A percentile compares a stretch with the other conserved stretches of the same genome.
phyloP scores from a whole-genome alignment of 2,329 filamentous ascomycete species.

The Neonectria sp. region DNA sequence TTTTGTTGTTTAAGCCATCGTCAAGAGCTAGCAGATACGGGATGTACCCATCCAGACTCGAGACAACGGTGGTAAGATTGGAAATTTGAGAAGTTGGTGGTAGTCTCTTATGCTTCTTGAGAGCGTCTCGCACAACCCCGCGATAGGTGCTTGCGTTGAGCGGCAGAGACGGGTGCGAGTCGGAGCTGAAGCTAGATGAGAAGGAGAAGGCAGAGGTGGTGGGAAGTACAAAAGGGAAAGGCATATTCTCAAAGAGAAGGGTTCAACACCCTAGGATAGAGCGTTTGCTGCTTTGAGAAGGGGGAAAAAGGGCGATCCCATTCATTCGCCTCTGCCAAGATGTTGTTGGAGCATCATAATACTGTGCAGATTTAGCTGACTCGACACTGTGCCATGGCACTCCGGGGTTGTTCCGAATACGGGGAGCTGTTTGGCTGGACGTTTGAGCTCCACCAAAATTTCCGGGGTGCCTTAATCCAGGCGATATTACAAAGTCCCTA shows the following conservation, averaged over 20 bases:
- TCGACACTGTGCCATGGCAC: constrained; percentile 24
- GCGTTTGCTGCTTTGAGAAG: neutral
- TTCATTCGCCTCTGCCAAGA: constrained; percentile 39
- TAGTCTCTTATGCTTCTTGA: constrained; percentile 94
- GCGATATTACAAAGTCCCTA: constrained; percentile 8
- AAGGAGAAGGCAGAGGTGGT: constrained; percentile 92
- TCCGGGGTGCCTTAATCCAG: constrained; percentile 19
- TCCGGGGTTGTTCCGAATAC: constrained; percentile 43
- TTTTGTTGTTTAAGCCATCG: constrained; percentile 73
- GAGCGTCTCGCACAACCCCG: constrained; percentile 83
- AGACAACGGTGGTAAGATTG: constrained; percentile 79
- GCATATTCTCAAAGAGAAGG: constrained; percentile 72
- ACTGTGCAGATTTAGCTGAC: constrained; percentile 38
- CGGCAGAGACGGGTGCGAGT: constrained; percentile 91
- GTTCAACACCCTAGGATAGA: neutral
- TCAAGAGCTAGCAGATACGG: constrained; percentile 88
- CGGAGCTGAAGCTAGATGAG: constrained; percentile 81
- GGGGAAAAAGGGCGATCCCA: constrained; percentile 16
- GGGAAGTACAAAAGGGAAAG: constrained; percentile 88
- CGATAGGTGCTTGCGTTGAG: constrained; percentile 87
- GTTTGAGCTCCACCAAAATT: constrained; percentile 39
- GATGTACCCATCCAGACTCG: constrained; percentile 82
- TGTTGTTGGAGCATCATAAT: constrained; percentile 40
- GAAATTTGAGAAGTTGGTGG: constrained; percentile 77
- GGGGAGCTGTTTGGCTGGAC: constrained; percentile 35